Conservation (phyloP, 2,329 filamentous ascomycete species). For the Seiridium cupressi region DNA sequence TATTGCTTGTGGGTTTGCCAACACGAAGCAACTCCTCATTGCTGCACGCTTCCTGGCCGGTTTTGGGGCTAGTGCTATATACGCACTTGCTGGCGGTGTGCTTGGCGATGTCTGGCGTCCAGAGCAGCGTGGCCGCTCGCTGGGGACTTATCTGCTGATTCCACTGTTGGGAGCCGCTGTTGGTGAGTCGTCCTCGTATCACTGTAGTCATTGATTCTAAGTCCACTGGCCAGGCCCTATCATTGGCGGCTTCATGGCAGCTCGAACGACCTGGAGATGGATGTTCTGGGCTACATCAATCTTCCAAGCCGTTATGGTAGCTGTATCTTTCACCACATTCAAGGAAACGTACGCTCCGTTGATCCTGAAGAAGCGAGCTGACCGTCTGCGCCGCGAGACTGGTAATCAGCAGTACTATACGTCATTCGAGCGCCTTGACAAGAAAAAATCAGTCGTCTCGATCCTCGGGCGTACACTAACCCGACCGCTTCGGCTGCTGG, state of each 20-base stretch:
- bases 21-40: constrained; percentile 37
- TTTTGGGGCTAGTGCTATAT: constrained; percentile 44
- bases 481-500: constrained; percentile 55
- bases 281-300: constrained; percentile 43
- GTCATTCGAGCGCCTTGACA: constrained; percentile 33
- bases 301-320: constrained; percentile 35
- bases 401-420: constrained; percentile 30
- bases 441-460: constrained; percentile 21
- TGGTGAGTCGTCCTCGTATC: constrained; percentile 18
- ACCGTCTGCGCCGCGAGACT: constrained; percentile 28
- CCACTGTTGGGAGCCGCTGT: constrained; percentile 38
- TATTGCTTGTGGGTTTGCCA: constrained; percentile 40
- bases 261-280: constrained; percentile 39
- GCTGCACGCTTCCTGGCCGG: constrained; percentile 45
- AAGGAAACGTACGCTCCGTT: constrained; percentile 36
- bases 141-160: constrained; percentile 34
- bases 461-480: constrained; percentile 37
- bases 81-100: constrained; percentile 44
- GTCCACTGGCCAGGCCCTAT: constrained; percentile 26
- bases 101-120: constrained; percentile 44
- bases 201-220: neutral
- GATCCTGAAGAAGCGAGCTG: constrained; percentile 31
- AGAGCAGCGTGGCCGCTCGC: constrained; percentile 41
- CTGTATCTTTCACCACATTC: constrained; percentile 30
- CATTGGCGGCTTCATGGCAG: constrained; percentile 37